phyloP scores from a whole-genome alignment of 192 early-diverging fungal species.

The Coemansia nantahalensis region DNA sequence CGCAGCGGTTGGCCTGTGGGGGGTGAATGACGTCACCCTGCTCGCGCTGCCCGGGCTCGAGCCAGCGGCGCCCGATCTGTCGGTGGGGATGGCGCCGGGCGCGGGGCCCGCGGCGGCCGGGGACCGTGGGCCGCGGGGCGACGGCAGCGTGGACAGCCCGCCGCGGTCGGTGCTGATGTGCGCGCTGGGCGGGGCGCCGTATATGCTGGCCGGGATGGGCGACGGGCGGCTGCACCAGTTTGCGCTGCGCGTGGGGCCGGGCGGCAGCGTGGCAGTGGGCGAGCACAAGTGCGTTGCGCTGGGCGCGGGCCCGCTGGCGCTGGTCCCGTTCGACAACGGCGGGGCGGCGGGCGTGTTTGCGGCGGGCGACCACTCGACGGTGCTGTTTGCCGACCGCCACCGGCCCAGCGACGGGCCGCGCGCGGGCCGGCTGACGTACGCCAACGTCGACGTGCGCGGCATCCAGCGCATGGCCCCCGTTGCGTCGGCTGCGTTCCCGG shows the following conservation, averaged over 20 bases:
- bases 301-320: constrained; percentile 71
- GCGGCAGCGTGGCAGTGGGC: constrained; percentile 5
- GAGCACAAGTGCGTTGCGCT: constrained; percentile 67
- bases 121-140: not conserved
- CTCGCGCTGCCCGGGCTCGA: constrained; percentile 59
- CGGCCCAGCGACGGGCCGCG: not conserved
- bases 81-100: constrained; percentile 30
- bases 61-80: constrained; percentile 37
- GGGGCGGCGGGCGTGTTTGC: constrained; percentile 67
- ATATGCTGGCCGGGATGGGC: constrained; percentile 77
- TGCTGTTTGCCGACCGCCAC: constrained; percentile 60
- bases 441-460: constrained; percentile 75
- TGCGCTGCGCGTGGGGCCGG: constrained; percentile 7
- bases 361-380: constrained; percentile 76
- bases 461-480: constrained; percentile 67
- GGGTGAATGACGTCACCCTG: constrained; percentile 57
- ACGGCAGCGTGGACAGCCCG: constrained; percentile 43
- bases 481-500: constrained; percentile 42
- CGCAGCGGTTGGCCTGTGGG: constrained; percentile 78
- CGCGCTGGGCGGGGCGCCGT: constrained; percentile 62
- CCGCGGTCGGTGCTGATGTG: constrained; percentile 68
- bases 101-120: not conserved
- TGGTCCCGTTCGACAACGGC: constrained; percentile 54
- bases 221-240: constrained; percentile 85
- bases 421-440: constrained; percentile 72